phyloP scores from a whole-genome alignment of 2,329 filamentous ascomycete species.

The Pseudogymnoascus sp. region DNA sequence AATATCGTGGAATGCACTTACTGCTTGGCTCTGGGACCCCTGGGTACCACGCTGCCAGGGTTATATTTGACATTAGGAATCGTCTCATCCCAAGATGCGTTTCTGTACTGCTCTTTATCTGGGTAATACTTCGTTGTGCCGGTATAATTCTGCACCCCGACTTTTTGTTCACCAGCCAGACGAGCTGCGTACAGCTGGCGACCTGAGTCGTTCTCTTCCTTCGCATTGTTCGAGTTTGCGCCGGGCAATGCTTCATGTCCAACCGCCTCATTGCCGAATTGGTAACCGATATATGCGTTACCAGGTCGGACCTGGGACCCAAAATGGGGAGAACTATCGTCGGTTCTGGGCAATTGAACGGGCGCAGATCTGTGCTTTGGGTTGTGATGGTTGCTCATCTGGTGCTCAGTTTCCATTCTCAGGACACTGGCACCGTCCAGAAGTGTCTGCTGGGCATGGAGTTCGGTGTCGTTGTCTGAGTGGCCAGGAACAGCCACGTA shows the following conservation, averaged over 20 bases:
- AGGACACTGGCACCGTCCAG: slow-evolving; percentile 10
- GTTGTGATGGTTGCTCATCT: not conserved
- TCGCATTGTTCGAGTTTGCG: not conserved
- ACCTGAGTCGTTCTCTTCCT: not conserved
- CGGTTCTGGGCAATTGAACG: not conserved
- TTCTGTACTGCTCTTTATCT: not conserved
- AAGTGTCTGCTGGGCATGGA: not conserved
- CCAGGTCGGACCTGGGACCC: not conserved
- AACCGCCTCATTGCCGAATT: not conserved
- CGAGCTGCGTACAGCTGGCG: not conserved
- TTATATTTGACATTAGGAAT: not conserved
- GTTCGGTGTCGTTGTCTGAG: not conserved
- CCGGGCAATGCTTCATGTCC: not conserved
- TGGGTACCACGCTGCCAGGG: not conserved
- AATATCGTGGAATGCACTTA: not conserved
- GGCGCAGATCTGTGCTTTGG: not conserved
- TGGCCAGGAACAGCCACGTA: not conserved
- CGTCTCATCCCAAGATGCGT: not conserved
- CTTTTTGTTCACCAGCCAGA: not conserved
- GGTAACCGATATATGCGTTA: not conserved
- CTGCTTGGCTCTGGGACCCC: not conserved
- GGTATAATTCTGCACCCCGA: not conserved
- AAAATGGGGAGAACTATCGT: not conserved
- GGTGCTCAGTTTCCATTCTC: slow-evolving; percentile 21
- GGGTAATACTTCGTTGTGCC: slow-evolving; percentile 1